These are phyloP conservation scores for Phylloporus rhodoxanthus DNA, from an alignment of 768 basidiomycete genomes.

Conservation along the genomic window DNA sequence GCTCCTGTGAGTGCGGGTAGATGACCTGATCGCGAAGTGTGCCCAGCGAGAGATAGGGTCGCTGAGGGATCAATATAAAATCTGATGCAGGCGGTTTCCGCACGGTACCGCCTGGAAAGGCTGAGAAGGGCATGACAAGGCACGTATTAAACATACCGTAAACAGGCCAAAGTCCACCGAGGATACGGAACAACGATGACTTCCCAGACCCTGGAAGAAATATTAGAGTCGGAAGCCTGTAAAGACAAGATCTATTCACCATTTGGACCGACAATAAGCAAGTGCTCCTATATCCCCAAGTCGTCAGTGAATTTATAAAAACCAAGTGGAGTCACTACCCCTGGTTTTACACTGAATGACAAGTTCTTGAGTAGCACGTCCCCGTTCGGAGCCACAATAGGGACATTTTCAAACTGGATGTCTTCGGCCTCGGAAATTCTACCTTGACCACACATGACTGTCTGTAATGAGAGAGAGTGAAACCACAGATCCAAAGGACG, in stretches of 20 bases:
- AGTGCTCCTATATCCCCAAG: slow-evolving; percentile 57
- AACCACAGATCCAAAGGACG: slow-evolving; percentile 21
- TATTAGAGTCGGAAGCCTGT: not conserved
- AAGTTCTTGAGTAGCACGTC: slow-evolving; percentile 81
- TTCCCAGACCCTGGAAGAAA: slow-evolving; percentile 66
- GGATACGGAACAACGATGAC: slow-evolving; percentile 89
- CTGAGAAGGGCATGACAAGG: not conserved
- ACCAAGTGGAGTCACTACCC: slow-evolving; percentile 40
- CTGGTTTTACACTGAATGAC: slow-evolving; percentile 85
- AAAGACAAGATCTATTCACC: slow-evolving; percentile 39
- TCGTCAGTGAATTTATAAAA: not conserved
- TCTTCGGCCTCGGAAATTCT: slow-evolving; percentile 78
- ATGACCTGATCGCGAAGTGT: slow-evolving; percentile 95
- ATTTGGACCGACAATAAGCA: slow-evolving; percentile 92
- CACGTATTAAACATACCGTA: slow-evolving; percentile 26
- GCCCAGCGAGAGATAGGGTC: slow-evolving; percentile 91
- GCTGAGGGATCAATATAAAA: slow-evolving; percentile 93
- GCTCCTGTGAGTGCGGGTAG: slow-evolving; percentile 79
- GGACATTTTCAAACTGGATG: slow-evolving; percentile 88
- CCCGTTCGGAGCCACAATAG: slow-evolving; percentile 94
- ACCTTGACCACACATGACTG: slow-evolving; percentile 77
- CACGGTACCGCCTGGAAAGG: slow-evolving; percentile 58
- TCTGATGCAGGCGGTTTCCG: slow-evolving; percentile 82
- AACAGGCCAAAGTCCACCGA: slow-evolving; percentile 95
- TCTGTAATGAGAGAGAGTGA: slow-evolving; percentile 2